phyloP scores from a whole-genome alignment of 148 eudicot species.

The Pouteria glomerata region DNA sequence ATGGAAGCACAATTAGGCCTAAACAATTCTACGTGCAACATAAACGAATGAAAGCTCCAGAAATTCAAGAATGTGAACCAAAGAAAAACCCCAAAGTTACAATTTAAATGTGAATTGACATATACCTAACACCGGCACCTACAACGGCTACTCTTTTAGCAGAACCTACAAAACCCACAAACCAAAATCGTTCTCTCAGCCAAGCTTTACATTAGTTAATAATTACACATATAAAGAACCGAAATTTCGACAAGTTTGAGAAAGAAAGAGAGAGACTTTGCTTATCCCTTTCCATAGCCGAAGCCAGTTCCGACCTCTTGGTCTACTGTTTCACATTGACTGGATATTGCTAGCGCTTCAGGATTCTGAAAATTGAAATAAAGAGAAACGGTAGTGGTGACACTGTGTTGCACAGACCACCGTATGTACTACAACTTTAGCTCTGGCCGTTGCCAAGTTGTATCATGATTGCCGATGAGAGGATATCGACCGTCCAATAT shows the following conservation, averaged over 20 bases:
- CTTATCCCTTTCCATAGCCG: conserved; percentile 22
- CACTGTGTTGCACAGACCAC: neutral
- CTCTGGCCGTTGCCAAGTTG: neutral
- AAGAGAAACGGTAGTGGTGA: neutral
- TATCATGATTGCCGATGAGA: too few relatives aligned
- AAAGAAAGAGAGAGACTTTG: conserved; percentile 21
- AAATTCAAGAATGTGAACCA: neutral
- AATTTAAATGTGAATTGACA: conserved; percentile 8
- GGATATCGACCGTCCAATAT: neutral
- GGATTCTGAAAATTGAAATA: too few relatives aligned
- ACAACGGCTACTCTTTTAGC: conserved; percentile 81
- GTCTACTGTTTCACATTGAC: neutral
- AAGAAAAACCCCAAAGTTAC: neutral
- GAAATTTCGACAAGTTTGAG: neutral
- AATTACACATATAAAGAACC: neutral
- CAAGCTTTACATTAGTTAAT: neutral
- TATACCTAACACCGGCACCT: conserved; percentile 94
- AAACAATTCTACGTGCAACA: neutral
- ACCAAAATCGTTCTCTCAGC: neutral
- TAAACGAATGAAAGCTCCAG: neutral
- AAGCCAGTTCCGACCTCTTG: conserved; percentile 22
- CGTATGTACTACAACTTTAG: neutral
- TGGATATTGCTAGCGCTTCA: neutral
- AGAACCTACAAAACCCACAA: conserved; percentile 36
- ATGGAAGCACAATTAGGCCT: neutral